Conservation (phyloP, 768 basidiomycete genomes). For the Phylloporus sp. region DNA sequence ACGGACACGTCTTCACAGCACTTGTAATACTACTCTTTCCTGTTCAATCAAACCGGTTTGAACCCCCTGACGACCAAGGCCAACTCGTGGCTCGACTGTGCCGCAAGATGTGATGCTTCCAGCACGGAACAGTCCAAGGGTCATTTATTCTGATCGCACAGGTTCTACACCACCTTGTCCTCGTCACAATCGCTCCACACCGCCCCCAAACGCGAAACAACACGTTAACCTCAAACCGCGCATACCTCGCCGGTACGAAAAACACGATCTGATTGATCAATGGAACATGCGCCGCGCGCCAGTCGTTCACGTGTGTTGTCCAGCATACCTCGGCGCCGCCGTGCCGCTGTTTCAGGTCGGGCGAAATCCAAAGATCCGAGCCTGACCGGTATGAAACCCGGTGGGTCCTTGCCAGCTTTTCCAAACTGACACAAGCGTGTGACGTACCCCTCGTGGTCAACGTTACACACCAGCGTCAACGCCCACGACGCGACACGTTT, state of each 20-base stretch:
- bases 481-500: neutral
- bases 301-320: neutral
- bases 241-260: neutral
- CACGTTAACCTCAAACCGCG: neutral
- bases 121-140: neutral
- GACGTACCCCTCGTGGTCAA: neutral
- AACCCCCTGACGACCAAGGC: neutral
- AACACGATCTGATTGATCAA: neutral
- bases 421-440: neutral
- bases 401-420: neutral
- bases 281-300: neutral
- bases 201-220: neutral
- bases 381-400: neutral
- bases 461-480: neutral
- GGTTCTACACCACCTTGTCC: neutral
- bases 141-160: neutral
- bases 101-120: neutral
- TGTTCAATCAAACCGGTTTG: neutral
- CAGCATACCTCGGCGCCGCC: conserved; percentile 3
- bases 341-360: conserved; percentile 2
- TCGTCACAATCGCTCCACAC: neutral
- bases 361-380: conserved; percentile 8
- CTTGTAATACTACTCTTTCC: neutral
- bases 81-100: neutral
- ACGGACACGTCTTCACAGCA: conserved; percentile 1